phyloP scores from a whole-genome alignment of 331 rosid species.

The Pyracantha coccinea region DNA sequence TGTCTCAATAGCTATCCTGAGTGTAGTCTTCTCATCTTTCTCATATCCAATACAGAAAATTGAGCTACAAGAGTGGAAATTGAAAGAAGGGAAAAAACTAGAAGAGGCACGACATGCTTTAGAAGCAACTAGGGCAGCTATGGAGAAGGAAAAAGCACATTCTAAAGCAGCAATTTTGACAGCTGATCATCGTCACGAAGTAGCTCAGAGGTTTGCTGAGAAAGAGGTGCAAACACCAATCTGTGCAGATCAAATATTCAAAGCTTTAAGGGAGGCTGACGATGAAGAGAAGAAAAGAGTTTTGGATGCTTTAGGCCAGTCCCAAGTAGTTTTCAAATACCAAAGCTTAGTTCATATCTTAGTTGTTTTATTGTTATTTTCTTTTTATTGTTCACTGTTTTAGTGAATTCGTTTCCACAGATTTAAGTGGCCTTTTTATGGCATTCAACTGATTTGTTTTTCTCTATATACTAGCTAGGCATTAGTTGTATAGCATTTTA shows the following conservation, averaged over 20 bases:
- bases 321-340: slow-evolving; percentile 10
- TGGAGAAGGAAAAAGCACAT: slow-evolving; percentile 8
- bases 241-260: slow-evolving; percentile 4
- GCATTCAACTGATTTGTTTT: neutral
- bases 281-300: neutral
- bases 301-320: slow-evolving; percentile 16
- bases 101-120: slow-evolving; percentile 9
- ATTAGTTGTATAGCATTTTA: neutral
- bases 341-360: slow-evolving; percentile 24
- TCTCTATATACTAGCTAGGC: neutral
- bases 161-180: slow-evolving; percentile 4
- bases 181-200: slow-evolving; percentile 6
- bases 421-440: neutral
- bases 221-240: slow-evolving; percentile 14
- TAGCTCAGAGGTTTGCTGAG: slow-evolving; percentile 9
- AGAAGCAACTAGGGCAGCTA: neutral
- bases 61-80: slow-evolving; percentile 21
- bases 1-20: neutral
- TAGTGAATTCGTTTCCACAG: neutral
- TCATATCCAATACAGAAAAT: neutral
- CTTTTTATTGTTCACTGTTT: slow-evolving; percentile 7
- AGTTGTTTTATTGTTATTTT: slow-evolving; percentile 3
- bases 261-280: slow-evolving; percentile 1
- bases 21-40: neutral
- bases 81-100: slow-evolving; percentile 15